Evolutionary conservation across 2,329 filamentous ascomycete species (phyloP).

Genomic region (Blumeria graminis): DNA sequence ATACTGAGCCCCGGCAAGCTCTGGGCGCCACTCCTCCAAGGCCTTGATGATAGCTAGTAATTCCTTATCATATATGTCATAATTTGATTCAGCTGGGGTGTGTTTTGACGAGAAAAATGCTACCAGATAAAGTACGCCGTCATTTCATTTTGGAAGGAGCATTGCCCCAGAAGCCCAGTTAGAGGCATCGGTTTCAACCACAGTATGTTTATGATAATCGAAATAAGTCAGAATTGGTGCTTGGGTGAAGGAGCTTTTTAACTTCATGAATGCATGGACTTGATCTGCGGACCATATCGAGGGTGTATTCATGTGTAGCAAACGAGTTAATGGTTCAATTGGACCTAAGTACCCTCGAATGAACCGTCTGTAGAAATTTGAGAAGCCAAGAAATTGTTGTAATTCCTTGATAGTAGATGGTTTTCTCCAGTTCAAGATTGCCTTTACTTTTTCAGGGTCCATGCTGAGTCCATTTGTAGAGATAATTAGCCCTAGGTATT

Average conservation of each 20-base stretch:
- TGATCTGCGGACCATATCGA: background rate
- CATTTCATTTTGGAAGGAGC: background rate
- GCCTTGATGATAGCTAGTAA: slow-evolving; percentile 14
- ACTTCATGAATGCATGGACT: background rate
- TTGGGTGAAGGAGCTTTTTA: background rate
- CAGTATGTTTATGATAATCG: background rate
- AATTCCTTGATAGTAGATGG: background rate
- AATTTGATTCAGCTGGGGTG: background rate
- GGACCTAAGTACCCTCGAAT: background rate
- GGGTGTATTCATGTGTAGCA: background rate
- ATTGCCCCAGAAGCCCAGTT: background rate
- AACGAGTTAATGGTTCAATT: background rate
- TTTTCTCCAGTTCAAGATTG: background rate
- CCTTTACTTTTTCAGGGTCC: background rate
- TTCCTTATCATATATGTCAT: slow-evolving; percentile 16
- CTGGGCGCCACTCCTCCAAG: slow-evolving; percentile 8
- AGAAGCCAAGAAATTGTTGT: background rate
- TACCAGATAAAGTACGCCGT: background rate
- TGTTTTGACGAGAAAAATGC: background rate
- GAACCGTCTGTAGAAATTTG: background rate
- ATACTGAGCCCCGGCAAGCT: slow-evolving; percentile 6
- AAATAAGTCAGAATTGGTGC: slow-evolving; percentile 1
- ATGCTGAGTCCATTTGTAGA: background rate
- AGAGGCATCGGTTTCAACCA: background rate
- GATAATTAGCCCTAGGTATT: slow-evolving; percentile 2